These are phyloP conservation scores for Heliamphora exappendiculata DNA, from an alignment of 148 eudicot species.

Conservation along the genomic window DNA sequence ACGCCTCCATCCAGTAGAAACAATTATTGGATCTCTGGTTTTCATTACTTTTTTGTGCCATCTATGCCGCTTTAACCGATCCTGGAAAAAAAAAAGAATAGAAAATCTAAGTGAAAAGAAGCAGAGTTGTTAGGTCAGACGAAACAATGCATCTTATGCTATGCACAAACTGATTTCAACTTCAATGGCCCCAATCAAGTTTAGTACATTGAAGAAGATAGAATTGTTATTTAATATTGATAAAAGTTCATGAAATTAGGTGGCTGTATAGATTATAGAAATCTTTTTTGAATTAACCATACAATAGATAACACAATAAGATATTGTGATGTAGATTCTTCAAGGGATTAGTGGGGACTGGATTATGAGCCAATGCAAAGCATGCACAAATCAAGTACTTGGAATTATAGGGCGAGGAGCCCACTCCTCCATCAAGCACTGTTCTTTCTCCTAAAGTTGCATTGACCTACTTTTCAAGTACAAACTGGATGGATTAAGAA, in stretches of 20 bases:
- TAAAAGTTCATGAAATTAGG: background rate
- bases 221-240: background rate
- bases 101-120: background rate
- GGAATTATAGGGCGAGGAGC: no score
- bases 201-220: background rate
- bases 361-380: no score
- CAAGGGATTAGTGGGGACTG: no score
- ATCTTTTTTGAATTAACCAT: no score
- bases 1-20: constrained; percentile 96
- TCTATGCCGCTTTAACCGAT: constrained; percentile 79
- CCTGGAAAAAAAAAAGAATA: constrained; percentile 31
- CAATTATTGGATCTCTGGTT: constrained; percentile 82
- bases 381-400: no score
- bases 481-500: no score
- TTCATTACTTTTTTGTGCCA: constrained; percentile 95
- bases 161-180: background rate
- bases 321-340: no score
- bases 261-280: no score
- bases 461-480: no score
- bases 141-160: background rate
- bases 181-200: background rate
- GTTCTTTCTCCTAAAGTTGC: no score
- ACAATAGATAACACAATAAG: no score
- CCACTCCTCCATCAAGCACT: no score
- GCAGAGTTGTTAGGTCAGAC: background rate